phyloP scores from a whole-genome alignment of 2,329 filamentous ascomycete genomes.

The Cordyceps militaris region DNA sequence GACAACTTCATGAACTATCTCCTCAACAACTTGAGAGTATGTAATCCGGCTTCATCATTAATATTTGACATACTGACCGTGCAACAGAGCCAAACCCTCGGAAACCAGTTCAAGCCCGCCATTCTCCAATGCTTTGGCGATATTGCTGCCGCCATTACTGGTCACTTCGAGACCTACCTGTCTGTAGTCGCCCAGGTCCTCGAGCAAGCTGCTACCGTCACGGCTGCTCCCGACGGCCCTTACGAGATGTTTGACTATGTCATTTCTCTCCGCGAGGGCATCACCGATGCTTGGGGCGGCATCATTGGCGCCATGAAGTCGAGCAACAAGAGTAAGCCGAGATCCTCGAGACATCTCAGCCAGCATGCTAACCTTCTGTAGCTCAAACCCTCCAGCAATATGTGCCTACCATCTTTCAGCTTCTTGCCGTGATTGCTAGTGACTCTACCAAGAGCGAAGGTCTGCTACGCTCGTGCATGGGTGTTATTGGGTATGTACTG shows the following conservation, averaged over 20 bases:
- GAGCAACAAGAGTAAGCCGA: constrained; percentile 62
- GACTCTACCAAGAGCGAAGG: constrained; percentile 88
- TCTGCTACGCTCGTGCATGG: constrained; percentile 89
- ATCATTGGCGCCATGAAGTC: constrained; percentile 91
- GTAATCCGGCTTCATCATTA: constrained; percentile 26
- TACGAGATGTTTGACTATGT: constrained; percentile 98
- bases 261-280: constrained; percentile 87
- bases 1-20: constrained; percentile 98
- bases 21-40: constrained; percentile 78
- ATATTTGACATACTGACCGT: constrained; percentile 13
- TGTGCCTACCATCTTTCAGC: constrained; percentile 77
- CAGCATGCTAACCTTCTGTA: constrained; percentile 32
- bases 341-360: not conserved
- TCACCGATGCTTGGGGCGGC: constrained; percentile 98
- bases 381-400: constrained; percentile 67
- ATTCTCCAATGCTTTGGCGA: constrained; percentile 98
- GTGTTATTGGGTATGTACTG: constrained; percentile 77
- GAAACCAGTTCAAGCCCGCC: constrained; percentile 95
- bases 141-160: constrained; percentile 88
- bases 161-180: constrained; percentile 88
- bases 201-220: constrained; percentile 83
- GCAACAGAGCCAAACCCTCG: constrained; percentile 66
- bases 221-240: constrained; percentile 68
- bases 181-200: constrained; percentile 88
- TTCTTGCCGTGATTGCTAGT: constrained; percentile 71